Evolutionary conservation across 2,329 filamentous ascomycete species (phyloP), one percentile per base, ranked within the genome.

Genomic region (Aaosphaeria arxii): DNA sequence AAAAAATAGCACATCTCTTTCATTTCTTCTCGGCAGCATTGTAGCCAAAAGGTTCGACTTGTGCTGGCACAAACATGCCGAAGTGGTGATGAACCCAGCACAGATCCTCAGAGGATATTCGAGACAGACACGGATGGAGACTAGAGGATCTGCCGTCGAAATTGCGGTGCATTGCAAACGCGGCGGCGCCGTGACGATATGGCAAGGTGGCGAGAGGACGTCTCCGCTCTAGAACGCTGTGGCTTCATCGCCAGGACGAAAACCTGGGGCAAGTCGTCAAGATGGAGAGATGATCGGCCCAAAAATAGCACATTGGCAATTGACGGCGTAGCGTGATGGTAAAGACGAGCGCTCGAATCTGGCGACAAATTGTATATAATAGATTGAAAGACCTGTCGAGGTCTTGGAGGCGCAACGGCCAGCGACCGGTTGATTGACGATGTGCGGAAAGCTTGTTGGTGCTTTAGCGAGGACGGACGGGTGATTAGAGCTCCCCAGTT

Each of bases 381-480:
- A 66, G 42, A 66, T 66, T 66, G 58, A 42, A 55, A 57, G 61
- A 54, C 55, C 49, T 47, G 61, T 59, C 61, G 59, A 62, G 61
- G 61, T 63, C 61, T 47, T 51, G 51, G 35, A 45, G 48, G 43
- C 46, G 54, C 55, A 36, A 36, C 7, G 33, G n/a, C 7, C 33
- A n/a, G 33, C 33, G 33, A 36, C 33, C 39, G 61, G 57, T 57
- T 63, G 60, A 66, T 64, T 61, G 53, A 51, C 46, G 56, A 50
- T 51, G 51, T 7, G 42, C 47, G 49, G 41, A 51, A 58, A 59
- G 44, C 53, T 60, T 55, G 45, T 49, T 30, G 39, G 40, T 11
- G 11, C 17, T 48, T 53, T 60, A 59, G 61, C 61, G 61, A 60
- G 49, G 40, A 43, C 17, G 48, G 52, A 46, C 33, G 55, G 49